phyloP scores from a whole-genome alignment of 2,329 filamentous ascomycete genomes.

The Penicillium freii region DNA sequence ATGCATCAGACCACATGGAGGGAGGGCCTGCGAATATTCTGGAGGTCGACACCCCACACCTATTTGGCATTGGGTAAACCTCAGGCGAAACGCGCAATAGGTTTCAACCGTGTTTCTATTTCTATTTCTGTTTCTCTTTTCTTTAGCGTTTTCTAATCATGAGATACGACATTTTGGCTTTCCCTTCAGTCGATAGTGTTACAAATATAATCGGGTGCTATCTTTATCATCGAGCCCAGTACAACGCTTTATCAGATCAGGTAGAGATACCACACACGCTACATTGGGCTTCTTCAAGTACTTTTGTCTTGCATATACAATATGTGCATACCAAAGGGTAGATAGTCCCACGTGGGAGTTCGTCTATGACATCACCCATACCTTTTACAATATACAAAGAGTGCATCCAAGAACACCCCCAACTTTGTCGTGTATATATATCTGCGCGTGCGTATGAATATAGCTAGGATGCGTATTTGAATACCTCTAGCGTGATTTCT shows the following conservation, averaged over 20 bases:
- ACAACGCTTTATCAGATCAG: not conserved
- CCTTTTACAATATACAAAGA: not conserved
- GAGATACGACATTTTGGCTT: slow-evolving; percentile 4
- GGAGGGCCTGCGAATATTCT: not conserved
- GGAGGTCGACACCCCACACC: not conserved
- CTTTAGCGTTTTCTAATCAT: not conserved
- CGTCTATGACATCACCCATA: not conserved
- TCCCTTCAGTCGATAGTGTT: not conserved
- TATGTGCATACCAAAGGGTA: not conserved
- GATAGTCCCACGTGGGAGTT: not conserved
- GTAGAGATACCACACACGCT: not conserved
- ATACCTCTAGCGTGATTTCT: not conserved
- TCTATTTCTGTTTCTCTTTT: not conserved
- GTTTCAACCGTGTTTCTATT: not conserved
- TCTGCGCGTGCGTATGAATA: not conserved
- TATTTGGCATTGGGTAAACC: not conserved
- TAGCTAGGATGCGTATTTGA: not conserved
- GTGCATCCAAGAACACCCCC: not conserved
- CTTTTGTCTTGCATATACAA: slow-evolving; percentile 1
- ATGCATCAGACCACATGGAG: not conserved
- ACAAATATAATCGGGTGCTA: not conserved
- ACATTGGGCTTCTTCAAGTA: not conserved
- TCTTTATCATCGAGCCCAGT: not conserved
- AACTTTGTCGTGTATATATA: not conserved
- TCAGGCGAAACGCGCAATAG: not conserved